Percentiles rank a stretch among this genome's conserved stretches.
Conservation (phyloP, 306 rosid species). For the Fagus sylvatica region DNA sequence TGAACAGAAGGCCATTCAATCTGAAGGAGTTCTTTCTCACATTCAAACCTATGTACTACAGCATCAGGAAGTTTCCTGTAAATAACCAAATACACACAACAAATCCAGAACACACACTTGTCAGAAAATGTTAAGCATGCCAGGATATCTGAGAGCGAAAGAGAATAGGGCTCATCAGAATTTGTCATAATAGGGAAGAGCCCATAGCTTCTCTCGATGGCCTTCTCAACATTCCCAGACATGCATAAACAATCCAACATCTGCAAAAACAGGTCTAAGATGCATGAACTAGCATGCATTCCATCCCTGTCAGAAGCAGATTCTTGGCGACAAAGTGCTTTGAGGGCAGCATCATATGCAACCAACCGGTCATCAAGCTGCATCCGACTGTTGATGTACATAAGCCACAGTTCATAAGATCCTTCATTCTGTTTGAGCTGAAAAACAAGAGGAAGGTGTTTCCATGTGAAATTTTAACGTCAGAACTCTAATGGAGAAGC, state of each 20-base stretch:
- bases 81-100: constrained; percentile 86
- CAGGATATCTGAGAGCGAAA: constrained; percentile 57
- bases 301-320: constrained; percentile 47
- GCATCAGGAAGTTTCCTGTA: constrained; percentile 89
- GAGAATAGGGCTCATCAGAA: constrained; percentile 53
- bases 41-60: constrained; percentile 72
- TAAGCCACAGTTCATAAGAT: constrained; percentile 87
- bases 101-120: constrained; percentile 91
- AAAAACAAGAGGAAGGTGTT: constrained; percentile 46
- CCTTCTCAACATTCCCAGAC: constrained; percentile 83
- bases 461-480: constrained; percentile 42
- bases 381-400: constrained; percentile 81
- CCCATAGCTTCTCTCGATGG: constrained; percentile 61
- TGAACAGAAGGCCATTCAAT: constrained; percentile 70
- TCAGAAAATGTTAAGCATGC: constrained; percentile 80
- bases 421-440: constrained; percentile 76
- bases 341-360: constrained; percentile 68
- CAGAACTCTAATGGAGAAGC: constrained; percentile 28
- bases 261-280: constrained; percentile 88
- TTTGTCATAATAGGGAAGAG: constrained; percentile 35
- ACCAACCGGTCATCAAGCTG: constrained; percentile 63
- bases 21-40: constrained; percentile 73
- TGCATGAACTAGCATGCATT: constrained; percentile 64
- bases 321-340: constrained; percentile 57
- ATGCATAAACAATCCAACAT: constrained; percentile 81